Percentiles rank a stretch among this genome's conserved stretches.
phyloP scores from a whole-genome alignment of 164 flowering plant species.

The Tetrastigma voinierianum region DNA sequence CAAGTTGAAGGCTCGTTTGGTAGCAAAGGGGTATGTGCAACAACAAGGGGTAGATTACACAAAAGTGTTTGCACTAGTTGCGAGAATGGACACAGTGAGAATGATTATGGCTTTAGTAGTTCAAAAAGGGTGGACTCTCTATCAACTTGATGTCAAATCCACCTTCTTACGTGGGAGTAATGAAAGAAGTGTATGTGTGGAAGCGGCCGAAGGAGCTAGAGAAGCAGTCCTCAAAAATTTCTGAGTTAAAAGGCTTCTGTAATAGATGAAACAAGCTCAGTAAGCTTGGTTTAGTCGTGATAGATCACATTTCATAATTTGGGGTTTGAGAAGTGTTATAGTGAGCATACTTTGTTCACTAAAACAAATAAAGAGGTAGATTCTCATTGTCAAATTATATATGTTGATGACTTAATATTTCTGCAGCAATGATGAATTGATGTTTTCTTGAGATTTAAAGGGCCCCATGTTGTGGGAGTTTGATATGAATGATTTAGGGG shows the following conservation, averaged over 20 bases:
- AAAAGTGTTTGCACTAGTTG: too few species aligned
- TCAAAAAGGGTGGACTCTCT: background rate
- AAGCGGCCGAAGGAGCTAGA: background rate
- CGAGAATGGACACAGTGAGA: too few species aligned
- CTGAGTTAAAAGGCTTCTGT: background rate
- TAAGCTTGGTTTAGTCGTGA: background rate
- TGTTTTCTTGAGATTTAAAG: background rate
- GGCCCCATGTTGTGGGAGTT: background rate
- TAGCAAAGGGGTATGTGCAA: too few species aligned
- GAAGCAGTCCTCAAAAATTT: too few species aligned
- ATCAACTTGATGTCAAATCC: background rate
- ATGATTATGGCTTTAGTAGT: too few species aligned
- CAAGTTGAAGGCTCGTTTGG: too few species aligned
- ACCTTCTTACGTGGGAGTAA: background rate
- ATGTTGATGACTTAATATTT: background rate
- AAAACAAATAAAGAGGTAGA: background rate
- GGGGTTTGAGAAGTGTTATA: background rate
- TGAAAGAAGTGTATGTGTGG: background rate
- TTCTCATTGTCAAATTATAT: too few species aligned
- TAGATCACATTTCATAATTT: background rate
- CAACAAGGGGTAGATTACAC: too few species aligned
- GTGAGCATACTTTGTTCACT: background rate
- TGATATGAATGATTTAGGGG: too few species aligned
- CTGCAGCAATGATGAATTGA: background rate
- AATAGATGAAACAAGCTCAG: background rate